phyloP scores from a whole-genome alignment of 345 rosid species.

The Heritiera littoralis region DNA sequence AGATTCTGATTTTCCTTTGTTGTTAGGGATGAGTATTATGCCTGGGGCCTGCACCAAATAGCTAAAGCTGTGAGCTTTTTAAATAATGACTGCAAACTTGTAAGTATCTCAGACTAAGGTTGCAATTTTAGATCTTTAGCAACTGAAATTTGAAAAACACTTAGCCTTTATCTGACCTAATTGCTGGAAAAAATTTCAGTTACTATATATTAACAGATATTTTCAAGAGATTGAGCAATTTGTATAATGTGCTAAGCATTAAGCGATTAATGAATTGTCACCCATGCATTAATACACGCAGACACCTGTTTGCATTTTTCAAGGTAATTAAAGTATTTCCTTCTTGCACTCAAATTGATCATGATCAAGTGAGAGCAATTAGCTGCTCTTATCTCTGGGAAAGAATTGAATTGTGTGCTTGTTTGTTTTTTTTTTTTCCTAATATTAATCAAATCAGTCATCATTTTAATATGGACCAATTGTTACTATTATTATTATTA shows the following conservation, averaged over 20 bases:
- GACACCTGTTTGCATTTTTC: not conserved
- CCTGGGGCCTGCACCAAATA: constrained; percentile 89
- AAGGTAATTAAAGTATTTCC: not conserved
- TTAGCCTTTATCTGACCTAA: not conserved
- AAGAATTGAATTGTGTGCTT: not conserved
- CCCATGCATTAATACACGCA: not conserved
- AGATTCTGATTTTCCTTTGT: constrained; percentile 16
- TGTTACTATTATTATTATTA: not conserved
- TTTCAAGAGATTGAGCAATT: not conserved
- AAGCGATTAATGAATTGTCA: not conserved
- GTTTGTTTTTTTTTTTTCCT: not conserved
- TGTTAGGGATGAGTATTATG: constrained; percentile 94
- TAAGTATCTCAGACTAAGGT: constrained; percentile 39
- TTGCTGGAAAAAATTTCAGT: not conserved
- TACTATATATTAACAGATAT: not conserved
- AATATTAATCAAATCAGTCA: not conserved
- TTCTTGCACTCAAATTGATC: not conserved
- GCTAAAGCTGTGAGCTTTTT: constrained; percentile 99
- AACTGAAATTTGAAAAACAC: not conserved
- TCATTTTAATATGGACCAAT: not conserved
- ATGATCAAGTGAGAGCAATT: not conserved
- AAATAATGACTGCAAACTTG: constrained; percentile 97
- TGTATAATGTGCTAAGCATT: not conserved
- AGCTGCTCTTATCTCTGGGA: constrained; percentile 1
- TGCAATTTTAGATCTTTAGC: not conserved